Evolutionary conservation across 78 protist genomes (phyloP), one percentile per base, ranked within the genome.

Genomic region (slime mould (Dictyostelium discoideum)): DNA sequence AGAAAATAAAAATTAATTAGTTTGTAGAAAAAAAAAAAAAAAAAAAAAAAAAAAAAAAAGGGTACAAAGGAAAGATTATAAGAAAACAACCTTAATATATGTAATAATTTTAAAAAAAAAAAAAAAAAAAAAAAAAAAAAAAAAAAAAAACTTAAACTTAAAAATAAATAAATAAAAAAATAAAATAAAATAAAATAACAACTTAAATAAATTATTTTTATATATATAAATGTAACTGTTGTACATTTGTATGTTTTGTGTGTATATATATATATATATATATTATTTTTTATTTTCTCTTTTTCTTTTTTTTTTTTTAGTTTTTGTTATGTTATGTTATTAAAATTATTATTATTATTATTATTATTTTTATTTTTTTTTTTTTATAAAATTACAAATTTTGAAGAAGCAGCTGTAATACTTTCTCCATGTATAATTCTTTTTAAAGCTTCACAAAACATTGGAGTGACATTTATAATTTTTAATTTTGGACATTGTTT

Each of bases 361-460:
- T 37, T 74, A 74, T 74, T 74, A 74, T 32, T 74, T 5, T 76
- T 26, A 39, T 76, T 76, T 5, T 37, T 44, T 18, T 39, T 79
- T 22, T 46, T 82, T 82, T 90, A 90, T 46, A 90, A 69, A 54
- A 90, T 90, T 13, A 54, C 69, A 72, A 82, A 90, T 82, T 90
- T 90, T 6, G 87, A 82, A 16, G 95, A 90, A 22, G 50, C 44
- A 24, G 95, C 74, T 13, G 95, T 90, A 8, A 90, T 46, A 29
- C 85, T 72, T 73, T 90, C 95, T n/a, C 98, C 98, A 54, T 97
- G 96, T 72, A 96, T 97, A 29, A 97, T 97, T 37, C 98, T 79
- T 26, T 97, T 81, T n/a, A 97, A 95, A 8, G 98, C 98, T 92
- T 97, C 98, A 44, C 97, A 92, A 48, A 97, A 78, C 96, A 96